Percentiles rank a stretch among this genome's conserved stretches.
Evolutionary conservation across 1,139 yeast genomes (phyloP).

Genomic region (Diutina catenulata): DNA sequence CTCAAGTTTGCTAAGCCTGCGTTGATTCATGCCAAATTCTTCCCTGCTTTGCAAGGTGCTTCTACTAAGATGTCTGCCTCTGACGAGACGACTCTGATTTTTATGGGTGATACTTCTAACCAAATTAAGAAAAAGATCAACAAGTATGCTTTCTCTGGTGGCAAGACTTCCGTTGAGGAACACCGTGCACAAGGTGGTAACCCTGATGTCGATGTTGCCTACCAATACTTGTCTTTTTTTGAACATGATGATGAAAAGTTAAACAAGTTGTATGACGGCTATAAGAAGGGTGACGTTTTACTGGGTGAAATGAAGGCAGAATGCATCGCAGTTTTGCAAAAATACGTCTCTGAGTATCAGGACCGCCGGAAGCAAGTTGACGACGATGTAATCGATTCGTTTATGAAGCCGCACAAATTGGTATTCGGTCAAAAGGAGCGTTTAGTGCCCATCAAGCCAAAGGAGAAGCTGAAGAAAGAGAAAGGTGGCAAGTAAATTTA

Average conservation of each 20-base stretch:
- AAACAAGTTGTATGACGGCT: conserved; percentile 47
- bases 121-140: conserved; percentile 91
- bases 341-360: conserved; percentile 74
- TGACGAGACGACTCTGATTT: conserved; percentile 68
- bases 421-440: conserved; percentile 65
- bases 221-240: conserved; percentile 84
- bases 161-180: conserved; percentile 76
- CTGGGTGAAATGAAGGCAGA: conserved; percentile 91
- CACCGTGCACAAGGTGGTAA: conserved; percentile 87
- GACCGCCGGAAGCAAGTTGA: conserved; percentile 58
- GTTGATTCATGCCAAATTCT: conserved; percentile 85
- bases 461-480: conserved; percentile 11
- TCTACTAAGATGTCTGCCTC: conserved; percentile 96
- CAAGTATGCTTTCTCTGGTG: conserved; percentile 96
- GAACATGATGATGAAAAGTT: conserved; percentile 78
- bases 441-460: conserved; percentile 53
- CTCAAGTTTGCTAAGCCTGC: conserved; percentile 87
- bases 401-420: conserved; percentile 79
- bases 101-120: conserved; percentile 89
- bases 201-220: conserved; percentile 93
- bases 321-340: conserved; percentile 71
- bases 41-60: conserved; percentile 98
- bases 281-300: conserved; percentile 70
- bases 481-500: not conserved
- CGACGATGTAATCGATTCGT: conserved; percentile 53